phyloP scores from a whole-genome alignment of 164 flowering plant genomes.

The Sextonia rubra region DNA sequence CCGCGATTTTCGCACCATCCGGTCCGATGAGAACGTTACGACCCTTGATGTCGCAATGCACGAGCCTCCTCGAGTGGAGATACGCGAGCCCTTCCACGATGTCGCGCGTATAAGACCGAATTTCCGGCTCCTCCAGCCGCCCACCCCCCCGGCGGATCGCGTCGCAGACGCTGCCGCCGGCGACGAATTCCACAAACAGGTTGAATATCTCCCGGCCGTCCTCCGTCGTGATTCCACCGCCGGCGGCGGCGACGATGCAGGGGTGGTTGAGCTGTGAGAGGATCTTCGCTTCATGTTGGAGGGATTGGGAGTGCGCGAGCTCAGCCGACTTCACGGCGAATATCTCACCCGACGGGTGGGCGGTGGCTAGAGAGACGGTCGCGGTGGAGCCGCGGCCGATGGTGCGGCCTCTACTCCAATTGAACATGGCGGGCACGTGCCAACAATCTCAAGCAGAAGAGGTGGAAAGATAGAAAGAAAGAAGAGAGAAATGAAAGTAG shows the following conservation, averaged over 20 bases:
- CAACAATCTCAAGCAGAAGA: too few species aligned
- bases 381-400: constrained; percentile 50
- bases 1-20: constrained; percentile 59
- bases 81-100: constrained; percentile 53
- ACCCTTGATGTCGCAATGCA: constrained; percentile 80
- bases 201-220: constrained; percentile 36
- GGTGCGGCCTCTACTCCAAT: constrained; percentile 63
- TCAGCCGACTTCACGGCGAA: constrained; percentile 66
- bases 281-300: constrained; percentile 48
- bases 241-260: constrained; percentile 45
- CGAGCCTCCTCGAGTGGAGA: constrained; percentile 54
- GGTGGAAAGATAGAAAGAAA: neutral
- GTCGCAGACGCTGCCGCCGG: constrained; percentile 55
- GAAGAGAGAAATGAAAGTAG: neutral
- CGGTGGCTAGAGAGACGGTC: constrained; percentile 52
- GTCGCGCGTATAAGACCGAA: constrained; percentile 27
- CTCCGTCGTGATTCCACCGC: constrained; percentile 35
- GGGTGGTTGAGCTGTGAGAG: constrained; percentile 39
- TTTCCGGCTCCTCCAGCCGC: constrained; percentile 36
- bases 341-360: constrained; percentile 35
- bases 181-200: constrained; percentile 58
- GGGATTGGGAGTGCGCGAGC: constrained; percentile 26
- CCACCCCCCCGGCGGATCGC: constrained; percentile 26
- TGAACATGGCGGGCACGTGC: neutral
- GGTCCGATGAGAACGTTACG: constrained; percentile 48